A percentile compares a stretch with the other conserved stretches of the same genome.
Conservation (phyloP, 257 asterid genomes). For the Penstemon newberryi region DNA sequence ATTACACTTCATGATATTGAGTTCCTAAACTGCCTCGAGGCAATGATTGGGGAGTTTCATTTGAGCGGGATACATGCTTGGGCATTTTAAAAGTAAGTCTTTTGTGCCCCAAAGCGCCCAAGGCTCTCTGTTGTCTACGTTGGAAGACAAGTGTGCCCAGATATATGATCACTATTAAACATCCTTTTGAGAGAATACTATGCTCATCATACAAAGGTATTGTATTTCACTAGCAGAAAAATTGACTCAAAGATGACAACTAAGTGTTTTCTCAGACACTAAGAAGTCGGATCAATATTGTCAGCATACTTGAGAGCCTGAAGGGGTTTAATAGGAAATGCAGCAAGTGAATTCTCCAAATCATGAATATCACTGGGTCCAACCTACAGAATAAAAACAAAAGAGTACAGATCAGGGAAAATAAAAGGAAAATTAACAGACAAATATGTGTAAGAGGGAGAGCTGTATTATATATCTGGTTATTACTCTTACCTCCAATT, state of each 20-base stretch:
- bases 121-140: no score
- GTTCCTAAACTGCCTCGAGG: no score
- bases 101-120: no score
- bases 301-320: conserved; percentile 84
- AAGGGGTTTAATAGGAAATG: conserved; percentile 89
- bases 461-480: conserved; percentile 5
- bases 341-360: conserved; percentile 76
- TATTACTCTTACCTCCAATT: conserved; percentile 46
- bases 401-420: neutral
- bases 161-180: no score
- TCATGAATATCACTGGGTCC: conserved; percentile 58
- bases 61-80: no score
- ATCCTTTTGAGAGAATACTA: conserved; percentile 10
- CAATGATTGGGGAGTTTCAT: no score
- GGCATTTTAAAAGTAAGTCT: no score
- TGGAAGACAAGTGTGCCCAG: no score
- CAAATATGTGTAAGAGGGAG: neutral
- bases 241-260: neutral
- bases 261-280: conserved; percentile 20
- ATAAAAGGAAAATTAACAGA: conserved; percentile 10
- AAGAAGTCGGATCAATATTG: conserved; percentile 20
- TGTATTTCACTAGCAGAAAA: conserved; percentile 1
- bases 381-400: conserved; percentile 45
- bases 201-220: conserved; percentile 8
- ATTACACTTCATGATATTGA: no score